A percentile compares a stretch with the other conserved stretches of the same genome.
These are phyloP conservation scores for Termitomyces titanicus DNA, from an alignment of 768 basidiomycete species.

Conservation along the genomic window DNA sequence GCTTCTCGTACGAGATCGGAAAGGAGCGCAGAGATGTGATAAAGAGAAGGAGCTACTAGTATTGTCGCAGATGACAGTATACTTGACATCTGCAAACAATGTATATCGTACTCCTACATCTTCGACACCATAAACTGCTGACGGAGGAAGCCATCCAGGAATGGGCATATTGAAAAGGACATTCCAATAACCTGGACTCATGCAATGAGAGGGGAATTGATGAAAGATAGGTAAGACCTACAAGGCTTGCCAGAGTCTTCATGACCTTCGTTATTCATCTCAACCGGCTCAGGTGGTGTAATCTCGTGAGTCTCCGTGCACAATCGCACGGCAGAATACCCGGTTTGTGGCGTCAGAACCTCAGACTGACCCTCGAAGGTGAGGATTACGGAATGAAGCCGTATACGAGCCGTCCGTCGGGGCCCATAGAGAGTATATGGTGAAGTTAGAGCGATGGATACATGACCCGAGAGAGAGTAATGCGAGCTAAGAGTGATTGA, in stretches of 20 bases:
- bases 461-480: conserved; percentile 84
- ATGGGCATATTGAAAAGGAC: conserved; percentile 77
- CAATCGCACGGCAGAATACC: conserved; percentile 69
- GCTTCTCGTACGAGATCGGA: conserved; percentile 41
- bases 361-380: conserved; percentile 89
- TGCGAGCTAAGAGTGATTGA: conserved; percentile 51
- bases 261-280: conserved; percentile 61
- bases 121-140: conserved; percentile 46
- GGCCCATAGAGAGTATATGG: conserved; percentile 54
- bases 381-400: conserved; percentile 68
- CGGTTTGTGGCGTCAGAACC: conserved; percentile 54
- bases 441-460: conserved; percentile 61
- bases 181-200: conserved; percentile 56
- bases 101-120: conserved; percentile 60
- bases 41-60: conserved; percentile 38
- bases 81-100: conserved; percentile 65
- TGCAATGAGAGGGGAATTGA: neutral
- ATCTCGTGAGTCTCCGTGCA: conserved; percentile 67
- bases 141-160: conserved; percentile 88
- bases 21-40: conserved; percentile 52
- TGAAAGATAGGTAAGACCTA: conserved; percentile 21
- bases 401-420: conserved; percentile 43
- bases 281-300: conserved; percentile 45
- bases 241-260: conserved; percentile 54
- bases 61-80: conserved; percentile 42